These are phyloP conservation scores for Sporisorium scitamineum DNA, from an alignment of 1,284 basidiomycete species.

Conservation along the genomic window DNA sequence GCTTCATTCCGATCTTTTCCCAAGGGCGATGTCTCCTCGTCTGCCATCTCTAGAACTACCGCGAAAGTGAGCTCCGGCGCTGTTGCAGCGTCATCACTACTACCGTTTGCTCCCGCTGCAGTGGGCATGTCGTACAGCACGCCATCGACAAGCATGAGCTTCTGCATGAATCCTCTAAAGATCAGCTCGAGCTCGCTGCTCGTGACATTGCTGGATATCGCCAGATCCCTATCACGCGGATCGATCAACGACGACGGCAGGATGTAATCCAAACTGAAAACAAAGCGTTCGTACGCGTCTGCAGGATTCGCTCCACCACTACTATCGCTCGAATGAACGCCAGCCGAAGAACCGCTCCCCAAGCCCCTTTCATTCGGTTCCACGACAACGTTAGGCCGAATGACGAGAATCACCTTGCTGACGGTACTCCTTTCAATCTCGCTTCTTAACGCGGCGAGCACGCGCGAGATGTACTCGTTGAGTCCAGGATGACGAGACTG, in stretches of 20 bases:
- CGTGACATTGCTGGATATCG: slow-evolving; percentile 78
- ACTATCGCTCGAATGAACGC: slow-evolving; percentile 1
- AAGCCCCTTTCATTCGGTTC: not conserved
- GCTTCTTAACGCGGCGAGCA: slow-evolving; percentile 79
- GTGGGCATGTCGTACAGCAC: slow-evolving; percentile 72
- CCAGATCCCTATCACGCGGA: slow-evolving; percentile 73
- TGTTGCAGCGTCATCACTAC: slow-evolving; percentile 59
- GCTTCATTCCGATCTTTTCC: slow-evolving; percentile 32
- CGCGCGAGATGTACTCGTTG: slow-evolving; percentile 86
- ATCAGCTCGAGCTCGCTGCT: slow-evolving; percentile 78
- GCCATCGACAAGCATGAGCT: slow-evolving; percentile 82
- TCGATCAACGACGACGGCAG: slow-evolving; percentile 80
- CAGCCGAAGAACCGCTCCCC: slow-evolving; percentile 21
- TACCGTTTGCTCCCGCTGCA: slow-evolving; percentile 5
- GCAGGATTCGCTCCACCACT: not conserved
- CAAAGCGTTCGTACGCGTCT: slow-evolving; percentile 76
- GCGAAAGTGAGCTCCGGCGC: slow-evolving; percentile 81
- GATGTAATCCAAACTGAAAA: slow-evolving; percentile 74
- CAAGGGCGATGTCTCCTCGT: slow-evolving; percentile 71
- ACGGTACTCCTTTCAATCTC: slow-evolving; percentile 74
- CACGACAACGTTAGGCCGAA: slow-evolving; percentile 23
- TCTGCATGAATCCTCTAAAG: slow-evolving; percentile 86
- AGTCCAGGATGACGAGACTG: slow-evolving; percentile 89
- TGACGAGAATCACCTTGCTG: slow-evolving; percentile 23
- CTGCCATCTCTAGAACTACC: slow-evolving; percentile 82